A percentile compares a stretch with the other conserved stretches of the same genome.
Conservation (phyloP, 768 basidiomycete species). For the Trametes cingulata region DNA sequence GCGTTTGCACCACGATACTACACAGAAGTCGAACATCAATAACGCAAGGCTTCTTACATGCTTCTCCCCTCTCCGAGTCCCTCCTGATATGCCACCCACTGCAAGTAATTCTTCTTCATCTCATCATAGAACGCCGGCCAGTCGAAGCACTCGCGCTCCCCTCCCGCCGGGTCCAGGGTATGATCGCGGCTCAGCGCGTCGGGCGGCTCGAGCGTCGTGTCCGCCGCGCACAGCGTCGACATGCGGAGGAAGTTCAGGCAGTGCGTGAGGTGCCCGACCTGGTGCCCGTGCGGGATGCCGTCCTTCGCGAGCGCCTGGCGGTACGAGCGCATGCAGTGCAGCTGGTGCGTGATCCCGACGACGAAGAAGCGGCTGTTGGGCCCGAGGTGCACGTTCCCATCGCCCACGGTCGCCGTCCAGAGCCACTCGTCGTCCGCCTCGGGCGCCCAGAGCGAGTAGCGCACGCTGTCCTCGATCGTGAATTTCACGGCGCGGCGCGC, state of each 20-base stretch:
- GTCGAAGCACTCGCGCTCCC: slow-evolving; percentile 17
- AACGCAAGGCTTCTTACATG: too few species aligned
- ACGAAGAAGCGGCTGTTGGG: slow-evolving; percentile 30
- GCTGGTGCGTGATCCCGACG: slow-evolving; percentile 28
- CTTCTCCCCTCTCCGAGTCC: not conserved
- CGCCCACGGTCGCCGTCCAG: slow-evolving; percentile 28
- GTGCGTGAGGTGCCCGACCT: slow-evolving; percentile 26
- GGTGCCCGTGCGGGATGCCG: slow-evolving; percentile 3
- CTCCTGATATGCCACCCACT: slow-evolving; percentile 1
- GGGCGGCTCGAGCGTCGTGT: slow-evolving; percentile 34
- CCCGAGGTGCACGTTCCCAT: slow-evolving; percentile 31
- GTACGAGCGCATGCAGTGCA: slow-evolving; percentile 28
- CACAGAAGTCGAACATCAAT: too few species aligned
- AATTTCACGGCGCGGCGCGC: slow-evolving; percentile 23
- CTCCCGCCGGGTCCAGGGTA: not conserved
- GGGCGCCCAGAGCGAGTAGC: slow-evolving; percentile 29
- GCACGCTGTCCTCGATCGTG: slow-evolving; percentile 34
- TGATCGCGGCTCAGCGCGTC: slow-evolving; percentile 11
- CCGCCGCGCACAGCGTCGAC: slow-evolving; percentile 35
- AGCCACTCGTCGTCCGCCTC: slow-evolving; percentile 36
- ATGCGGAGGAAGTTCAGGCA: slow-evolving; percentile 39
- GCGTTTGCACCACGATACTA: too few species aligned
- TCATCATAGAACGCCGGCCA: slow-evolving; percentile 22
- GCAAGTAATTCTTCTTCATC: slow-evolving; percentile 11
- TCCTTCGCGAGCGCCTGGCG: slow-evolving; percentile 17